Percentiles rank a stretch among this genome's conserved stretches.
Conservation (phyloP, 2,329 filamentous ascomycete genomes). For the Boeremia lycopersici region DNA sequence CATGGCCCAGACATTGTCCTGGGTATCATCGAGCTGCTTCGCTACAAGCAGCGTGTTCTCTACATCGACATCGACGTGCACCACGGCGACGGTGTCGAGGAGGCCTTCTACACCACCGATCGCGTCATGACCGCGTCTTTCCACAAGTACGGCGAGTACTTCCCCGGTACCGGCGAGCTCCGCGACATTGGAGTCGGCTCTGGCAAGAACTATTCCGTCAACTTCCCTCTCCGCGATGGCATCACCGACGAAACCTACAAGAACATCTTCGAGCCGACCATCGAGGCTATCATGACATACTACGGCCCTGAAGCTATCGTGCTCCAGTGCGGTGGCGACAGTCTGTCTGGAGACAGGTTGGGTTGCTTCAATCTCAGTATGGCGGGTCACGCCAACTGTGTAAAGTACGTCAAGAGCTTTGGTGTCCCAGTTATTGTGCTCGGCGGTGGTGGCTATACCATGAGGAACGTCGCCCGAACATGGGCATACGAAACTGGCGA, state of each 20-base stretch:
- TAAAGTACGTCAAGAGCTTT: conserved; percentile 72
- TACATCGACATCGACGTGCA: conserved; percentile 97
- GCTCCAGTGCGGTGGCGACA: conserved; percentile 72
- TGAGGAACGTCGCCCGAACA: conserved; percentile 68
- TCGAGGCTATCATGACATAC: conserved; percentile 71
- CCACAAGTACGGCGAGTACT: conserved; percentile 76
- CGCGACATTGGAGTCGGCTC: conserved; percentile 71
- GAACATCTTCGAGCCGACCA: conserved; percentile 71
- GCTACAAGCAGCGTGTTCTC: conserved; percentile 81
- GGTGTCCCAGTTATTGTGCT: conserved; percentile 69
- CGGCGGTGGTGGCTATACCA: conserved; percentile 72
- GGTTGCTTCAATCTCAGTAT: conserved; percentile 75
- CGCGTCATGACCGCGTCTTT: conserved; percentile 75
- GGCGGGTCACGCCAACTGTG: conserved; percentile 72
- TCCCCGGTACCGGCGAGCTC: conserved; percentile 72
- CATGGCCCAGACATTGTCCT: conserved; percentile 77
- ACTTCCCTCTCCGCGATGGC: conserved; percentile 72
- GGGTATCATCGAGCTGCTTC: conserved; percentile 85
- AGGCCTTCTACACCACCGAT: conserved; percentile 74
- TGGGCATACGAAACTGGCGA: conserved; percentile 75
- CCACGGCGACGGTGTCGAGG: conserved; percentile 80
- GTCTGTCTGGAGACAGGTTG: conserved; percentile 68
- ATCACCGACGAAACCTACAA: conserved; percentile 72
- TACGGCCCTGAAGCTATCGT: conserved; percentile 71
- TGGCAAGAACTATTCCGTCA: conserved; percentile 72